Percentiles rank a stretch among this genome's conserved stretches.
phyloP scores from a whole-genome alignment of 768 basidiomycete genomes.

The Lactarius pseudohatsudake region DNA sequence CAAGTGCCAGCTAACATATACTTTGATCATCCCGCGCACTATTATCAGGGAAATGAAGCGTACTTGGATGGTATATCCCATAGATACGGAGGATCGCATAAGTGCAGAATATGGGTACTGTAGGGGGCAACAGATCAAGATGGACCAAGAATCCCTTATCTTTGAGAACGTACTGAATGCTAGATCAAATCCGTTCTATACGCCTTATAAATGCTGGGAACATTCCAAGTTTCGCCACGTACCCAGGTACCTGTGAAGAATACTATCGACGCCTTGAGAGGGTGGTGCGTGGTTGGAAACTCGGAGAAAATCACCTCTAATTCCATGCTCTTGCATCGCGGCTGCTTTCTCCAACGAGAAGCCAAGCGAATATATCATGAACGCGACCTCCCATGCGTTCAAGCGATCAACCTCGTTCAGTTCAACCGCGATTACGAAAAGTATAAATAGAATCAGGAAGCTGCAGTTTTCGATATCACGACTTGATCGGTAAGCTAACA shows the following conservation, averaged over 20 bases:
- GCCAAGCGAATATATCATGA: slow-evolving; percentile 78
- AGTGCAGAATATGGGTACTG: slow-evolving; percentile 75
- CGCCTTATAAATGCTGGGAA: slow-evolving; percentile 18
- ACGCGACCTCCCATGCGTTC: slow-evolving; percentile 65
- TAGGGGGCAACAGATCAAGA: slow-evolving; percentile 6
- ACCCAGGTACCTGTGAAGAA: slow-evolving; percentile 88
- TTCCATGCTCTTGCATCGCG: slow-evolving; percentile 93
- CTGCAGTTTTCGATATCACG: slow-evolving; percentile 38
- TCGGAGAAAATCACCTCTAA: slow-evolving; percentile 57
- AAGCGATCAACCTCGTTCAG: slow-evolving; percentile 58
- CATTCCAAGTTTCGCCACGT: slow-evolving; percentile 26
- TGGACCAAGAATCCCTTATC: slow-evolving; percentile 4
- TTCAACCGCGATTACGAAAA: slow-evolving; percentile 82
- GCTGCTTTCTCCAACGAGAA: slow-evolving; percentile 92
- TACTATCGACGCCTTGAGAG: slow-evolving; percentile 32
- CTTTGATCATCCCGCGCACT: neutral
- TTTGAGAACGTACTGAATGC: slow-evolving; percentile 64
- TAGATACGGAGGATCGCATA: slow-evolving; percentile 79
- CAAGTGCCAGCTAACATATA: slow-evolving; percentile 47
- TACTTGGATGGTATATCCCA: slow-evolving; percentile 70
- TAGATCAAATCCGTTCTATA: slow-evolving; percentile 88
- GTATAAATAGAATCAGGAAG: slow-evolving; percentile 76
- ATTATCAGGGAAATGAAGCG: slow-evolving; percentile 29
- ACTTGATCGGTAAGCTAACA: neutral
- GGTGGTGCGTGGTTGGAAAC: neutral